These are phyloP conservation scores for Tricholoma matsutake DNA, from an alignment of 768 basidiomycete genomes.

Conservation along the genomic window DNA sequence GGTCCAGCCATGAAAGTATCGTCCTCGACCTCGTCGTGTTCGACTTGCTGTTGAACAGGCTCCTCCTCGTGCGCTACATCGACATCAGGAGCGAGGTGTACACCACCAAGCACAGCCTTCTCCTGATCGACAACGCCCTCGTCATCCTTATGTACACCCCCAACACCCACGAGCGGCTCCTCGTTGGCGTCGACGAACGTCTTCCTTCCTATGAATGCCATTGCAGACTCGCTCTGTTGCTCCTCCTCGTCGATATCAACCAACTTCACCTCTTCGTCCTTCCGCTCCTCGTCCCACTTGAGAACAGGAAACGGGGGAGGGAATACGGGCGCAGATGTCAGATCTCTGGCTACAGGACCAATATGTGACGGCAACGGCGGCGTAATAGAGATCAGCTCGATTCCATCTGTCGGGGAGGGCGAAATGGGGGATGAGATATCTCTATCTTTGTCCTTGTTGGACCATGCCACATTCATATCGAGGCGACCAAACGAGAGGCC, in stretches of 20 bases:
- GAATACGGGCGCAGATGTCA: not conserved
- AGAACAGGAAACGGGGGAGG: not conserved
- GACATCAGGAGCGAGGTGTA: not conserved
- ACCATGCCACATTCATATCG: not conserved
- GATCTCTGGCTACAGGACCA: not conserved
- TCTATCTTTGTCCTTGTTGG: not conserved
- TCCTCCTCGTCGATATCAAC: constrained; percentile 8
- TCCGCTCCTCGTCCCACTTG: not conserved
- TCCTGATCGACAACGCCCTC: not conserved
- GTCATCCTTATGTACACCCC: not conserved
- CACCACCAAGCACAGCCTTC: not conserved
- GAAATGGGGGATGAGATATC: not conserved
- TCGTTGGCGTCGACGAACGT: not conserved
- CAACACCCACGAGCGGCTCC: not conserved
- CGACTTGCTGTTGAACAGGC: not conserved
- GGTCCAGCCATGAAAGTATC: not conserved
- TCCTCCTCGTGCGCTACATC: not conserved
- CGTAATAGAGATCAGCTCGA: not conserved
- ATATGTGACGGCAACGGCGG: not conserved
- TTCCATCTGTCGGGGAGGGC: not conserved
- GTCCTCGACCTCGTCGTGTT: not conserved
- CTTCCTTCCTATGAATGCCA: too few relatives aligned
- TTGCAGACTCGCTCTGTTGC: not conserved
- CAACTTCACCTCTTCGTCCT: not conserved
- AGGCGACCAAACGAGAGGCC: not conserved